Evolutionary conservation across 1,284 basidiomycete species (phyloP), one percentile per base, ranked within the genome.

Genomic region (Ustilago loliicola): DNA sequence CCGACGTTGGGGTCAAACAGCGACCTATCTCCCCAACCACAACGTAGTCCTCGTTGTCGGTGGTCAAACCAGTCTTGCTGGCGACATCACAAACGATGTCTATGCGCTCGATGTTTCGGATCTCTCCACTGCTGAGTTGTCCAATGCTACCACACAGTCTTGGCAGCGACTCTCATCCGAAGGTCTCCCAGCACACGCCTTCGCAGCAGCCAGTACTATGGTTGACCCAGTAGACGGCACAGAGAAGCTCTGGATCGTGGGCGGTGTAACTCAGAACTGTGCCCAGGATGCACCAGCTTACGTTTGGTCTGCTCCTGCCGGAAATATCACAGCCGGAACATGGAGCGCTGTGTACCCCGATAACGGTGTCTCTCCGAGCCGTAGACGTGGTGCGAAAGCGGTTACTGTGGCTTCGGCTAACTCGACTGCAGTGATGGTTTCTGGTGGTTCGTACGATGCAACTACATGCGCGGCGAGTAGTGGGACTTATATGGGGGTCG

Each of bases 191-290:
- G 75, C 79, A 0, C 66, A 77, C 21, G 85, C 85, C 0, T 86
- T 75, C 61, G 69, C 72, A 2, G 77, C 77, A 2, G 61, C 77
- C 0, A 72, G 74, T 2, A 27, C 69, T 11, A 47, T 55, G 2
- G 29, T 58, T 1, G 64, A 72, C 34, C 38, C 66, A 17, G n/a
- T 34, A 0, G 75, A 74, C 34, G 59, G 51, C 1, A 11, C 32
- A 0, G 72, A 75, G 34, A 54, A 64, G 51, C 68, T 81, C 11
- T 85, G 81, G 81, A 53, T 82, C 50, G 55, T 85, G 45, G 84
- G 84, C 10, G 83, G 83, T 19, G 60, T 85, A 42, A 81, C 80
- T 3, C 51, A 72, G 45, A 71, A 81, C 38, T 85, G 83, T 65
- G 65, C 72, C 6, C 54, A 19, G n/a, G 74, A 78, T 47, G 69